Base-by-base conservation (phyloP, 2,329 filamentous ascomycete genomes). In the Ampelomyces quisqualis region DNA sequence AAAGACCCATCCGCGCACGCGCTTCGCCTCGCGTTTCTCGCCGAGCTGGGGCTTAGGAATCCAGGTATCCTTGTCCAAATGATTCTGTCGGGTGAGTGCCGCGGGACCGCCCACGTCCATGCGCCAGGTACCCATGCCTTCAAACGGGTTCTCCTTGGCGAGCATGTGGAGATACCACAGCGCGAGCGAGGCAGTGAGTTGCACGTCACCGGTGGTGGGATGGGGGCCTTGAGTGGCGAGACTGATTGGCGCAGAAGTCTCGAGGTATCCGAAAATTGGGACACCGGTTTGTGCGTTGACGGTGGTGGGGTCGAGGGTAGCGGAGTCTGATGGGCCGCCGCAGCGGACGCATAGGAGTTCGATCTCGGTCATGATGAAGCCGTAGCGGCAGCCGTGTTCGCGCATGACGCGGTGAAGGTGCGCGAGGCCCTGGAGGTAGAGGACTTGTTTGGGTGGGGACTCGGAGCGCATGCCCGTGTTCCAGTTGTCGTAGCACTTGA, bases 321-420 rank as follows among this genome's bases (percentile, higher is more conserved):
- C 49, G 8, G 53, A 53, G 18, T 46, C 45, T 0, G 65, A 62
- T 10, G 69, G 67, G 4, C 73, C 73, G 37, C 90, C 90, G 53
- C 86, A 88, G 58, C 90, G 88, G 1, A 95, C 89, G 56, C 93
- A 83, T 26, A 96, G 84, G 7, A 96, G 82, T 72, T 97, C 91
- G 57, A 95, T 95, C 71, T 96, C 91, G 1, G 89, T 96, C 62
- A 96, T 82, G 68, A 97, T 91, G 75, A 95, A 97, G 39, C 91
- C 91, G 68, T 96, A 97, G 44, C 91, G 84, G 65, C 88, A 94
- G 53, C 84, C 84, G 71, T 95, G 88, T 71, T 95, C 89, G 67
- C 91, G 89, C 89, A 96, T 95, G 62, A 85, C 84, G 64, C 88
- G 81, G 70, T 97, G 91, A 30, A 96, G 75, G 57, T 94, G 88